These are phyloP conservation scores for Gloeophyllum trabeum DNA, from an alignment of 768 basidiomycete species.

Conservation along the genomic window DNA sequence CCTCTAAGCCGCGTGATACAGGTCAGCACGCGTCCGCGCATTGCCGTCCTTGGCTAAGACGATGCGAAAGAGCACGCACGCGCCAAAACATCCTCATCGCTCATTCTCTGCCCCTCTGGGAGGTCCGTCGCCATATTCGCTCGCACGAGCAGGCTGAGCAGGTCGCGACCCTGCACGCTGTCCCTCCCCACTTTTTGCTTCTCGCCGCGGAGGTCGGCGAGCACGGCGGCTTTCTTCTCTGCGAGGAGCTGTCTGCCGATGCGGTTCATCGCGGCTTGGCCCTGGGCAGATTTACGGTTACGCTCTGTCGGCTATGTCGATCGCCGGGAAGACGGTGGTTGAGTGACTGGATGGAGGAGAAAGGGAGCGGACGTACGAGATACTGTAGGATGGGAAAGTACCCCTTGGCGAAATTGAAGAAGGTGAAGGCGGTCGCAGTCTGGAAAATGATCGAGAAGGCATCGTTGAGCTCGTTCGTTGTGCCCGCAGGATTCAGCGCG, in stretches of 20 bases:
- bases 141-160: conserved; percentile 17
- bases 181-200: conserved; percentile 2
- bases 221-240: conserved; percentile 33
- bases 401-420: conserved; percentile 19
- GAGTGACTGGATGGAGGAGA: background rate
- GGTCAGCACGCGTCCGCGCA: background rate
- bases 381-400: conserved; percentile 25
- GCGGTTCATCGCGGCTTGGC: conserved; percentile 30
- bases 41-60: background rate
- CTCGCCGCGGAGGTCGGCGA: conserved; percentile 1
- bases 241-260: conserved; percentile 38
- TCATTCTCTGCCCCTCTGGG: conserved; percentile 13
- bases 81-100: conserved; percentile 18
- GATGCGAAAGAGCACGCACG: conserved; percentile 5
- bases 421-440: conserved; percentile 5
- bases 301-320: conserved; percentile 16
- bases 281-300: conserved; percentile 11
- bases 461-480: conserved; percentile 19
- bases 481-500: conserved; percentile 14
- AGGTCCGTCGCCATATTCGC: conserved; percentile 20
- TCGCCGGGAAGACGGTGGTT: background rate
- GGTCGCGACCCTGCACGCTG: conserved; percentile 10
- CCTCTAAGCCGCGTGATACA: conserved; percentile 8
- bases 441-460: conserved; percentile 22
- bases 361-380: conserved; percentile 22